Evolutionary conservation across 2,329 filamentous ascomycete species (phyloP), one percentile per base, ranked within the genome.

Genomic region (Penicillium janthinellum): DNA sequence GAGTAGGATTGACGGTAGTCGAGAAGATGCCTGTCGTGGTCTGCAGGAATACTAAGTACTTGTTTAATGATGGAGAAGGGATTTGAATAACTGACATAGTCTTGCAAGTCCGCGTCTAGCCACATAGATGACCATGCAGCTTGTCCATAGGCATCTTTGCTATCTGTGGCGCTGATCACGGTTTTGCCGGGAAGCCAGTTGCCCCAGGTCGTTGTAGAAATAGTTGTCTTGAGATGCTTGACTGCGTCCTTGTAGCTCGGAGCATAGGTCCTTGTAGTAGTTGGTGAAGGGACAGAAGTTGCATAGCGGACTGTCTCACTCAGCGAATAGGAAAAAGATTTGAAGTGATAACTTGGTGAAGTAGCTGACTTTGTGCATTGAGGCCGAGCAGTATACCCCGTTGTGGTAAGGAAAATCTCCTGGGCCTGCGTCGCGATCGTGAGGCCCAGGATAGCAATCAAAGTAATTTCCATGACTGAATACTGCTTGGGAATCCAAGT

Each of bases 1-100:
- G 78, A 0, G 84, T 87, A 0, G 85, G 83, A 4, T 74, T 77
- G 1, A 84, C 83, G 0, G 84, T 87, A 0, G 84, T 84, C 2
- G 77, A 77, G 61, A 79, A 79, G n/a, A 80, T 62, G 1, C 71
- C 70, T n/a, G 71, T 69, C 15, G 72, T 63, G 1, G 73, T 75
- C 66, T 68, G 17, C 3, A 20, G 2, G 4, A 22, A 25, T 38
- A 8, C 62, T 5, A 52, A 52, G 50, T 14, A 39, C 11, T 4
- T 58, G 1, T 4, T 17, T 12, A 4, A 1, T 12, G 8, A 41
- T 5, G 1, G 2, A 47, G 17, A 2, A 2, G 3, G 1, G 10
- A 47, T 15, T 20, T 28, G 35, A n/a, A 20, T n/a, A 15, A 61
- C 63, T 25, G 35, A 67, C 65, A 49, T 74, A 76, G 44, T 76